Percentiles rank a stretch among this genome's conserved stretches.
Evolutionary conservation across 73 alveolate genomes (phyloP).

Genomic region (Symbiodinium natans): DNA sequence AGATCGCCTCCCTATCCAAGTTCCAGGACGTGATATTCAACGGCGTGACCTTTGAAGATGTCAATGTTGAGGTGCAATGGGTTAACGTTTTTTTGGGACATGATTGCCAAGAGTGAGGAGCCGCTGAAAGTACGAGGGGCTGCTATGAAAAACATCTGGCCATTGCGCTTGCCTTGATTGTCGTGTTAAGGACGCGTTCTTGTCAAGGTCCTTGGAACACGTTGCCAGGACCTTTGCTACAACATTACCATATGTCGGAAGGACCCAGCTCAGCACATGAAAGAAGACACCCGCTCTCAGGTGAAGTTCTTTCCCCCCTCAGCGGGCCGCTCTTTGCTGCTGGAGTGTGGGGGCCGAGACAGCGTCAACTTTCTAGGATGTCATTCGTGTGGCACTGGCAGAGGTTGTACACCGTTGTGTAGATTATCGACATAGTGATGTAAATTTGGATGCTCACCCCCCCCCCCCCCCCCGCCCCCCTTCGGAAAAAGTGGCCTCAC

Average conservation of each 20-base stretch:
- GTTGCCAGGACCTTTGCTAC: constrained; percentile 25
- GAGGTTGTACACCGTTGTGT: too few relatives aligned
- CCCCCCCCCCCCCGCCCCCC: too few relatives aligned
- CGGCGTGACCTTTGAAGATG: constrained; percentile 71
- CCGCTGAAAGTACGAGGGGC: background rate
- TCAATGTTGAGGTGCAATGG: constrained; percentile 30
- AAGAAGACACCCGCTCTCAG: background rate
- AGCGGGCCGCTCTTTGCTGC: constrained; percentile 5
- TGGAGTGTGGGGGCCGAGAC: constrained; percentile 9
- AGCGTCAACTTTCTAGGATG: background rate
- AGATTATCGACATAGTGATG: too few relatives aligned
- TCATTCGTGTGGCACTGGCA: too few relatives aligned
- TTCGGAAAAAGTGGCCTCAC: too few relatives aligned
- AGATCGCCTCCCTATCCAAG: background rate
- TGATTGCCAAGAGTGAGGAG: too few relatives aligned
- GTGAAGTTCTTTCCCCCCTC: constrained; percentile 57
- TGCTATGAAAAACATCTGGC: background rate
- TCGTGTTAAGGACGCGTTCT: constrained; percentile 25
- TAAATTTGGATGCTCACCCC: too few relatives aligned
- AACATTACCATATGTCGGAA: background rate
- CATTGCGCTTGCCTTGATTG: background rate
- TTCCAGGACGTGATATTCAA: constrained; percentile 51
- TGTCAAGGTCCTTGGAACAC: constrained; percentile 53
- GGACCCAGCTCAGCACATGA: background rate
- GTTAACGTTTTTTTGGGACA: background rate